phyloP scores from a whole-genome alignment of 2,329 filamentous ascomycete species.

The Penicillium occitanis region DNA sequence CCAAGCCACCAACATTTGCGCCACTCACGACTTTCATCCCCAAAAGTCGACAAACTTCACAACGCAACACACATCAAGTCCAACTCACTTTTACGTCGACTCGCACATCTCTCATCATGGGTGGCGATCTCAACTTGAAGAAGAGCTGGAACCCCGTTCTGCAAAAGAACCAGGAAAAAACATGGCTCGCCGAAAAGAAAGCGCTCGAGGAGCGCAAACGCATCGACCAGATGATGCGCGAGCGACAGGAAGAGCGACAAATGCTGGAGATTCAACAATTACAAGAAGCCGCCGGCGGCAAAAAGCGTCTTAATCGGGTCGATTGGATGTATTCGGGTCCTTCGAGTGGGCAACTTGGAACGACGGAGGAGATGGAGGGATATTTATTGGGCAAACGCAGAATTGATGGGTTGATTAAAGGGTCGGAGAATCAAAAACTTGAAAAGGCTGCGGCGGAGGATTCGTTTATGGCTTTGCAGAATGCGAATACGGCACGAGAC shows the following conservation, averaged over 20 bases:
- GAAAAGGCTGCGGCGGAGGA: constrained; percentile 70
- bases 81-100: not conserved
- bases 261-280: constrained; percentile 89
- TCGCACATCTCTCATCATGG: constrained; percentile 60
- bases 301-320: constrained; percentile 75
- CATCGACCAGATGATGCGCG: constrained; percentile 85
- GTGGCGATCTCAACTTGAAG: constrained; percentile 75
- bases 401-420: constrained; percentile 83
- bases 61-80: not conserved
- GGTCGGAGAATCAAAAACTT: constrained; percentile 74
- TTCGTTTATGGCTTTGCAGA: constrained; percentile 61
- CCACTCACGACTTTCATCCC: not conserved
- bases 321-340: constrained; percentile 99
- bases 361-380: constrained; percentile 84
- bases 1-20: constrained; percentile 8
- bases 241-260: constrained; percentile 88
- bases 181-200: constrained; percentile 89
- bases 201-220: constrained; percentile 93
- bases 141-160: constrained; percentile 88
- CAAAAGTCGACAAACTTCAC: not conserved
- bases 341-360: constrained; percentile 67
- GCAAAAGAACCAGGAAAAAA: constrained; percentile 83
- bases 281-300: constrained; percentile 83
- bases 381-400: constrained; percentile 90
- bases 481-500: constrained; percentile 72